Conservation (phyloP, 2,329 filamentous ascomycete species). For the Ceratocystis eucalypticola region DNA sequence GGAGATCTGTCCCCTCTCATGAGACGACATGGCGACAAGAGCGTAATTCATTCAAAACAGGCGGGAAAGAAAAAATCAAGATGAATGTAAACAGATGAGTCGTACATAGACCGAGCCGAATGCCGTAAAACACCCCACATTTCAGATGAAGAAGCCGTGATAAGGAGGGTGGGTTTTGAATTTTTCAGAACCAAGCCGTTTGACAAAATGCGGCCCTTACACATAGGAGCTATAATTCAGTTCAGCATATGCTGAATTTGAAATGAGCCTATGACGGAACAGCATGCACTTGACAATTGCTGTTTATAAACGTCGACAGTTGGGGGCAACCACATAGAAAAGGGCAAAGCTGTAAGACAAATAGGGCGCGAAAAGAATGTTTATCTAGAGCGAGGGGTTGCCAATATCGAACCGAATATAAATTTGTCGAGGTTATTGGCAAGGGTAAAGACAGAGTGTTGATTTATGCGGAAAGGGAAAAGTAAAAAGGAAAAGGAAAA, state of each 20-base stretch:
- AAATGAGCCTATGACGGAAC: not conserved
- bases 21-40: not conserved
- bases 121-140: not conserved
- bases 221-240: not conserved
- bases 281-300: not conserved
- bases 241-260: not conserved
- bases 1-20: not conserved
- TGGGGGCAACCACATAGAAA: not conserved
- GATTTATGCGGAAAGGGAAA: not conserved
- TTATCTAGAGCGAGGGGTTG: constrained; percentile 4
- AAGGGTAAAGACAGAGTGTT: not conserved
- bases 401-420: not conserved
- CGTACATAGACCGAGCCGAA: not conserved
- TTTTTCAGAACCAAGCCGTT: not conserved
- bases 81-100: constrained; percentile 1
- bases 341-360: no score
- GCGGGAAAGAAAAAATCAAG: constrained; percentile 2
- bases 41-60: constrained; percentile 11
- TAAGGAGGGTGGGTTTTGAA: not conserved
- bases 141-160: not conserved
- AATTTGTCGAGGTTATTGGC: not conserved
- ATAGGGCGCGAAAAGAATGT: not conserved
- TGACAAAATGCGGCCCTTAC: not conserved
- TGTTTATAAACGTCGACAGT: not conserved
- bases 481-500: not conserved